Evolutionary conservation across 805 yeast genomes (phyloP).

Genomic region (Kodamaea fukazawae): DNA sequence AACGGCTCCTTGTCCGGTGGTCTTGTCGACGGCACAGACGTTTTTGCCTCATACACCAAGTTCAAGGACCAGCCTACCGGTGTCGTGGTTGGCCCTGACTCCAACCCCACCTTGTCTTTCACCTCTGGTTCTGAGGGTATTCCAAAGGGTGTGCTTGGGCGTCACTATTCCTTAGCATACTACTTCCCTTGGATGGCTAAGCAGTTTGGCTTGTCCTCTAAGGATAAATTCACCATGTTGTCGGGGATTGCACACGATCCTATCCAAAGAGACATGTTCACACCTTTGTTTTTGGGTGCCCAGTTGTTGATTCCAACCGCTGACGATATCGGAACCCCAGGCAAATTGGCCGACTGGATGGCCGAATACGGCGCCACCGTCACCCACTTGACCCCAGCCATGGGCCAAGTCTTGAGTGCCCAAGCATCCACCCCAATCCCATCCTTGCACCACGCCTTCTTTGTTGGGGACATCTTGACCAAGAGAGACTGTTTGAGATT

Average conservation of each 20-base stretch:
- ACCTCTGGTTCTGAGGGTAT: conserved; percentile 98
- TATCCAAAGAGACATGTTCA: conserved; percentile 97
- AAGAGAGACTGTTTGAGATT: conserved; percentile 94
- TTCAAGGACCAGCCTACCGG: conserved; percentile 67
- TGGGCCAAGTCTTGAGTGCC: conserved; percentile 96
- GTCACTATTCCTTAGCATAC: conserved; percentile 95
- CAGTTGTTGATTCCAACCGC: conserved; percentile 88
- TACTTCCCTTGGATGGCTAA: conserved; percentile 99
- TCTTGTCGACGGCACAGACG: conserved; percentile 38
- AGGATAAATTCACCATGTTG: conserved; percentile 93
- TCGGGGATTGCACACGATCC: conserved; percentile 99
- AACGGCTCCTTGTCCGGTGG: conserved; percentile 75
- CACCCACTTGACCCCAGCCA: conserved; percentile 97
- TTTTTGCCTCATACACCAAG: conserved; percentile 45
- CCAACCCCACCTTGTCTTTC: conserved; percentile 93
- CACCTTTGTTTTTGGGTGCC: conserved; percentile 96
- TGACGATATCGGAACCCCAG: conserved; percentile 98
- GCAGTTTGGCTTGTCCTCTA: conserved; percentile 69
- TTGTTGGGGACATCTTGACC: conserved; percentile 96
- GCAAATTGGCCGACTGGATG: conserved; percentile 97
- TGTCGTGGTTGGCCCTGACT: conserved; percentile 93
- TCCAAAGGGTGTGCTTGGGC: conserved; percentile 97
- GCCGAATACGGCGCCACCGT: conserved; percentile 85
- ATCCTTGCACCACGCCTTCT: conserved; percentile 88
- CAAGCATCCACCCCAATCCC: conserved; percentile 91